A percentile compares a stretch with the other conserved stretches of the same genome.
Evolutionary conservation across 2,329 filamentous ascomycete species (phyloP).

Genomic region (Talaromyces sp.): DNA sequence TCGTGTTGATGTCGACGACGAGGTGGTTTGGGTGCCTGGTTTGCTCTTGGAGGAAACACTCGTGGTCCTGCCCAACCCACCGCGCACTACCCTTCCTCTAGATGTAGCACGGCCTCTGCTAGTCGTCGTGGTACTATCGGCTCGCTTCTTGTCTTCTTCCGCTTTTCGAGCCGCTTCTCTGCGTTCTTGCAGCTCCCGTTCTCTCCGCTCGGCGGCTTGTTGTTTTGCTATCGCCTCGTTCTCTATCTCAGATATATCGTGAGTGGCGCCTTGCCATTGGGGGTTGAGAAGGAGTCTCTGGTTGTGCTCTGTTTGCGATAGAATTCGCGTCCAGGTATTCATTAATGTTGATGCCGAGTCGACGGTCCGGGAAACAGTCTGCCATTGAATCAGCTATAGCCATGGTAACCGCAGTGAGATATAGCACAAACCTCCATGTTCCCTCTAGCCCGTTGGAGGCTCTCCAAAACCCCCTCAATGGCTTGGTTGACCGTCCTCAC

Average conservation of each 20-base stretch:
- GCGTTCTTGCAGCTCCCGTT: constrained; percentile 71
- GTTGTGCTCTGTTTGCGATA: constrained; percentile 96
- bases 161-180: constrained; percentile 58
- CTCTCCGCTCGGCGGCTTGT: constrained; percentile 70
- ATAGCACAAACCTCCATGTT: constrained; percentile 42
- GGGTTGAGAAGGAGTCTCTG: constrained; percentile 85
- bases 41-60: constrained; percentile 17
- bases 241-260: constrained; percentile 82
- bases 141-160: constrained; percentile 41
- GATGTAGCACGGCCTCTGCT: constrained; percentile 26
- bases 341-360: constrained; percentile 81
- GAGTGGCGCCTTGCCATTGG: constrained; percentile 79
- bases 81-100: constrained; percentile 27
- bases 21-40: constrained; percentile 1
- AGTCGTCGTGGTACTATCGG: constrained; percentile 22
- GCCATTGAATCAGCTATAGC: constrained; percentile 5
- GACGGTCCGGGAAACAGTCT: constrained; percentile 83
- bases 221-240: constrained; percentile 68
- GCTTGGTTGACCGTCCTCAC: constrained; percentile 82
- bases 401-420: neutral
- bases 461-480: constrained; percentile 57
- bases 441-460: constrained; percentile 41
- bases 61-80: constrained; percentile 29
- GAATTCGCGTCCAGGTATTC: constrained; percentile 91
- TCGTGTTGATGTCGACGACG: constrained; percentile 26